These are phyloP conservation scores for Hyparrhenia diplandra DNA, from an alignment of 176 grass and related monocot genomes.

Conservation along the genomic window DNA sequence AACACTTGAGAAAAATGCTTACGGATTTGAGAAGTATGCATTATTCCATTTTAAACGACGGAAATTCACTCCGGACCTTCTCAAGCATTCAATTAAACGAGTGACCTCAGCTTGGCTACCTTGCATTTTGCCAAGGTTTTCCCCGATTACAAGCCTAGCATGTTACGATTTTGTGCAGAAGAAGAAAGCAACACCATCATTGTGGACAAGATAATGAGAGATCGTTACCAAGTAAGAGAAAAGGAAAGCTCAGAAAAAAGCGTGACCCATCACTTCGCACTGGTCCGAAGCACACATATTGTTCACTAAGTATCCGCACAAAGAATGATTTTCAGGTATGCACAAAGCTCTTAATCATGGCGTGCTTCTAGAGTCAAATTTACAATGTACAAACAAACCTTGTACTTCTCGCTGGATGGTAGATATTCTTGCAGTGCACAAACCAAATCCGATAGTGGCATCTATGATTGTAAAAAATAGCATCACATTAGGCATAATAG, in stretches of 20 bases:
- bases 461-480: neutral
- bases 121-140: neutral
- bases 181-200: neutral
- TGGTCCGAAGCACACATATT: neutral
- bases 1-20: slow-evolving; percentile 13
- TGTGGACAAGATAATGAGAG: neutral
- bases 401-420: neutral
- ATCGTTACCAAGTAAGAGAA: slow-evolving; percentile 13
- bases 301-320: neutral
- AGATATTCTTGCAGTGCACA: neutral
- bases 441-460: neutral
- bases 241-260: slow-evolving; percentile 12
- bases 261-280: neutral
- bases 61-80: neutral
- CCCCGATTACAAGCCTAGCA: neutral
- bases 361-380: neutral
- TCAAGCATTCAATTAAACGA: neutral
- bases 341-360: neutral
- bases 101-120: neutral
- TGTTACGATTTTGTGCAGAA: neutral
- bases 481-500: neutral
- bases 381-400: neutral
- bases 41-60: neutral
- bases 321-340: neutral
- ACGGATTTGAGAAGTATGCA: neutral